These are phyloP conservation scores for Boletus vinaceobasis DNA, from an alignment of 768 basidiomycete species.

Conservation along the genomic window DNA sequence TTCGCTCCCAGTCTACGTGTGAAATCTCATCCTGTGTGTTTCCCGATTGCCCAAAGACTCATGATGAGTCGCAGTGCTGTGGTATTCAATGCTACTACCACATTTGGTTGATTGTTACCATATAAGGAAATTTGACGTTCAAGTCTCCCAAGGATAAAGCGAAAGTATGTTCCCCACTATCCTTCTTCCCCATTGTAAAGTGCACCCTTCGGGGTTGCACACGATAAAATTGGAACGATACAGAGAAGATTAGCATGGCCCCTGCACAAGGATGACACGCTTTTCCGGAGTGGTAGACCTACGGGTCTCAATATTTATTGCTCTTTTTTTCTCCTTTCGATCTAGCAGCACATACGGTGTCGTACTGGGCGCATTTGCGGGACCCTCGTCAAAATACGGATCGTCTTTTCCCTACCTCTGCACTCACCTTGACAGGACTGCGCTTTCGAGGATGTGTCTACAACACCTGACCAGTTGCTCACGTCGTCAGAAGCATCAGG, in stretches of 20 bases:
- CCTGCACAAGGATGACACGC: slow-evolving; percentile 99
- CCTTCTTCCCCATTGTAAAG: fast-evolving
- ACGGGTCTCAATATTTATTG: slow-evolving; percentile 43
- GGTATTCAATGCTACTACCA: neutral
- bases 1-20: neutral
- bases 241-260: slow-evolving; percentile 99
- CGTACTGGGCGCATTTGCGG: neutral
- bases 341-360: no score
- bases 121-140: neutral
- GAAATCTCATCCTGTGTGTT: neutral
- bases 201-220: slow-evolving; percentile 91
- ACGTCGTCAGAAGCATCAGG: neutral
- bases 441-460: neutral
- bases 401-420: neutral
- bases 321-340: slow-evolving; percentile 6
- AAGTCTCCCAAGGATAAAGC: slow-evolving; percentile 19
- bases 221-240: slow-evolving; percentile 99
- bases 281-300: slow-evolving; percentile 85
- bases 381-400: neutral
- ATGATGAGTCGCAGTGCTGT: neutral
- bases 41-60: neutral
- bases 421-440: neutral
- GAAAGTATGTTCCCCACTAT: slow-evolving; percentile 9
- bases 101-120: neutral
- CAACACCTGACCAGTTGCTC: neutral